Base-by-base conservation (phyloP, 2,329 filamentous ascomycete species). In the Magnaporthiopsis incrustans region DNA sequence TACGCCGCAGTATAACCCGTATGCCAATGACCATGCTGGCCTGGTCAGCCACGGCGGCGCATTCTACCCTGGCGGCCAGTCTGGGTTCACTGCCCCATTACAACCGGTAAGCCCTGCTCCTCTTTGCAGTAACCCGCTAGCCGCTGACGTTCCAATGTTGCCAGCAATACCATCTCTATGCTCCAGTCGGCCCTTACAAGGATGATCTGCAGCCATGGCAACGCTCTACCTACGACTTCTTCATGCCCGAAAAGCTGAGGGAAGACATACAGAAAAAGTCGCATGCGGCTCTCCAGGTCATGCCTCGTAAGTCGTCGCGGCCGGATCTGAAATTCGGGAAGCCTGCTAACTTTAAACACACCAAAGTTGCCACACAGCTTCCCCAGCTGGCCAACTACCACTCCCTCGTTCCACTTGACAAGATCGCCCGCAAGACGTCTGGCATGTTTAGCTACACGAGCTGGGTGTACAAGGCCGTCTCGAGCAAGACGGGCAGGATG, bases 381-480 rank as follows among this genome's bases (percentile, higher is more conserved):
- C 61, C 61, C n/a, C 50, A 63, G 27, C 27, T 63, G 53, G 92
- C 96, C 71, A 89, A 92, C 70, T 98, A 95, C 73, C 93, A 98
- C 75, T 96, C 92, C 4, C 82, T 99, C 14, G 92, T 97, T 11
- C 91, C 94, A 4, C 79, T 99, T 58, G 93, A 98, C 74, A 90
- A 88, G 11, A 57, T 50, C 22, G 89, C 84, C 61, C 86, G 92
- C 68, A 93, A 92, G 74, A 92, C 89, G 68, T 85, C 88, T 4
- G 83, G 85, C 15, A 85, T 90, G 22, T 97, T 97, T 75, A 92
- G 92, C 33, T 96, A 92, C 71, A 86, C 89, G 7, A 97, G 89
- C 70, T 98, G 93, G 92, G 86, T 97, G 0, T 99, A 97, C 79
- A 98, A 98, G 78, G 94, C 93, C 11, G 88, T 89, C 30, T 96